Evolutionary conservation across 805 yeast genomes (phyloP), one percentile per base, ranked within the genome.

Genomic region (Debaryomyces tyrocola): DNA sequence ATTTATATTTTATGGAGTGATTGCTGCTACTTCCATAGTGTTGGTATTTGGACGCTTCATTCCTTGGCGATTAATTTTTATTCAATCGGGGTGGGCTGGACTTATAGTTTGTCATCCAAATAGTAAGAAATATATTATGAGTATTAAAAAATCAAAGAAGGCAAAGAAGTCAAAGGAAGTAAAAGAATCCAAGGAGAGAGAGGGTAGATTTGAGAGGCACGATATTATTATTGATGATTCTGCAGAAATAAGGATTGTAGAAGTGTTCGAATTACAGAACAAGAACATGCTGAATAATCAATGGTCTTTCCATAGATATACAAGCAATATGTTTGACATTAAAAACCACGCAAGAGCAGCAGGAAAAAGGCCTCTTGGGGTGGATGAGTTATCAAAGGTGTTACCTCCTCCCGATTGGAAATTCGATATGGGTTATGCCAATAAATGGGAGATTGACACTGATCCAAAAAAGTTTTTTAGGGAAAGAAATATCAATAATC

Each of bases 321-420:
- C 92, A 0, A 69, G 69, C 10, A 68, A 70, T 2, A 61, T 83
- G 0, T 91, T 85, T 62, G 84, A 80, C 47, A 59, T 62, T 15
- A 63, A 64, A 20, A 82, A 83, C 51, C 59, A 68, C 4, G 63
- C 49, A 18, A 52, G 78, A 43, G 40, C 57, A 4, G 57, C 74
- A 1, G 74, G 75, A 42, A 78, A 75, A 46, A 73, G 79, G 9
- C 96, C 97, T 0, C 75, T 76, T 2, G 96, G 96, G 0, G 81
- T 81, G 0, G 62, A 69, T 15, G 66, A 66, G 29, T 58, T 90
- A 17, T 67, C 71, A 2, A 80, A 82, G 18, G 79, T 90, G 1
- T 54, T 59, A 21, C 84, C 95, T 1, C 96, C 96, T 1, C 51
- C 59, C 9, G 83, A 82, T 11, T 90, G 97, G 97, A 72, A 74